Evolutionary conservation across 1,139 yeast genomes (phyloP), one percentile per base, ranked within the genome.

Genomic region (Kodamaea plutei): DNA sequence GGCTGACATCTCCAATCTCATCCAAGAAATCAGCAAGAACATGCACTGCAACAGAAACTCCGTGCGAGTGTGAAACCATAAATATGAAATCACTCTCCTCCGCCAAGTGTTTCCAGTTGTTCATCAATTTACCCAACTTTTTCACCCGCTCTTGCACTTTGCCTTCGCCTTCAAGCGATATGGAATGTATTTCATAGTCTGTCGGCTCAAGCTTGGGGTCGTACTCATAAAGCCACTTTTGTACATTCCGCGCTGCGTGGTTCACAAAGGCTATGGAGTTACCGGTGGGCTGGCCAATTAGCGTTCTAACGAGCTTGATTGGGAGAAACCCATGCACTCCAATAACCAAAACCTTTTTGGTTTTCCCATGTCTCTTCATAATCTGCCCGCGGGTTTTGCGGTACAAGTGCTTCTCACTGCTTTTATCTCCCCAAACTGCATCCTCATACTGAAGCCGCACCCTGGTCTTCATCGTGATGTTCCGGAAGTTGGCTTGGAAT

Each of bases 261-360:
- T 53, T 52, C 2, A 59, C 61, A 40, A 67, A 55, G 15, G 45
- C 43, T 7, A 52, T 44, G 1, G 79, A 58, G 23, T 53, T 62
- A 0, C 76, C 77, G 0, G 77, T 71, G 7, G 64, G 44, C 30
- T 66, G 72, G 0, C 76, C 77, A 15, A 73, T 58, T 25, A 69
- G 47, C 5, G 36, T 66, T 46, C 41, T 61, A 9, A 70, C 76
- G 49, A 74, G 55, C 38, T 73, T 75, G 17, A 64, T 62, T 1
- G 81, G 80, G 21, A 71, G 56, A 45, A 72, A 75, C 9, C 73
- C 71, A 50, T 75, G 81, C 4, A 73, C 58, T 2, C 73, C 68
- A 19, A 75, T 54, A 1, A 73, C 55, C 2, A 72, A 62, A 3
- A 64, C 68, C 27, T 52, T 61, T 31, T 62, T 63, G 11, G 51